Conservation (phyloP, 805 yeast species). For the Saturnispora besseyi region DNA sequence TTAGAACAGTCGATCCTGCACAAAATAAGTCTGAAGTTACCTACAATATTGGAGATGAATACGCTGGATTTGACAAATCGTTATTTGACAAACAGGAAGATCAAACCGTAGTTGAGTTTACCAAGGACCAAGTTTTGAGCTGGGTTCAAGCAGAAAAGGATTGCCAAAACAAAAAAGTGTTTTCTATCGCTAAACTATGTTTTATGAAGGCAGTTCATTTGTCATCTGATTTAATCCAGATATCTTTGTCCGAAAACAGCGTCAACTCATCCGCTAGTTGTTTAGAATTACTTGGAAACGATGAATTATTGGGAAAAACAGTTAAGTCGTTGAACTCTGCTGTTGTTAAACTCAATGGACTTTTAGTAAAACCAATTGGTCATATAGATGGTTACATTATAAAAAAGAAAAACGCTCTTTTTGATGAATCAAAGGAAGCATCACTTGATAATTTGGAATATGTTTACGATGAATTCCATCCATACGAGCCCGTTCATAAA, state of each 20-base stretch:
- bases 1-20: slow-evolving; percentile 49
- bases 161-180: slow-evolving; percentile 36
- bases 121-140: slow-evolving; percentile 24
- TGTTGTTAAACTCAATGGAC: slow-evolving; percentile 32
- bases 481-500: slow-evolving; percentile 37
- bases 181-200: slow-evolving; percentile 60
- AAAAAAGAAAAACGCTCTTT: slow-evolving; percentile 48
- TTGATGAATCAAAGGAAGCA: slow-evolving; percentile 32
- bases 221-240: slow-evolving; percentile 70
- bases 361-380: slow-evolving; percentile 30
- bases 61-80: slow-evolving; percentile 48
- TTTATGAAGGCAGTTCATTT: slow-evolving; percentile 63
- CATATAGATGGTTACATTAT: slow-evolving; percentile 52
- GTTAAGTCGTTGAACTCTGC: slow-evolving; percentile 39
- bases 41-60: slow-evolving; percentile 68
- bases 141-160: slow-evolving; percentile 34
- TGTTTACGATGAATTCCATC: slow-evolving; percentile 47
- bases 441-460: slow-evolving; percentile 30
- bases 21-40: slow-evolving; percentile 52
- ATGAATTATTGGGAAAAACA: slow-evolving; percentile 24
- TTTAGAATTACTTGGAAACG: slow-evolving; percentile 24
- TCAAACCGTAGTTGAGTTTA: slow-evolving; percentile 16
- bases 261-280: slow-evolving; percentile 34
- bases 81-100: slow-evolving; percentile 28
- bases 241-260: slow-evolving; percentile 37